Conservation (phyloP, 2,329 filamentous ascomycete species). For the Macrophomina phaseolina region DNA sequence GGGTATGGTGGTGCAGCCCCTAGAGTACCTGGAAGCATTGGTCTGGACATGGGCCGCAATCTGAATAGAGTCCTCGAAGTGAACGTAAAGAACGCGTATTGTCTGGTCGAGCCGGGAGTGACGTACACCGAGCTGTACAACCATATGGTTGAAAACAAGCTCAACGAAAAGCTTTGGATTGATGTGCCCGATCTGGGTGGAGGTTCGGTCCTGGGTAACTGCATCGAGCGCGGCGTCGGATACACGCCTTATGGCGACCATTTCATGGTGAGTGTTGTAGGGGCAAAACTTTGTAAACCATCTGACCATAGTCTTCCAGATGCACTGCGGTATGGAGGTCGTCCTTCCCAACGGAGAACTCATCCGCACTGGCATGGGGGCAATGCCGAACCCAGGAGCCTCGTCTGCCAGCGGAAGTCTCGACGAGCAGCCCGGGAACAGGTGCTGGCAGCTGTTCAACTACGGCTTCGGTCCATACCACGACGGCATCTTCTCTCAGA, state of each 20-base stretch:
- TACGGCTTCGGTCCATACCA: conserved; percentile 46
- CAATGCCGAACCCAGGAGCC: conserved; percentile 36
- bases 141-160: conserved; percentile 45
- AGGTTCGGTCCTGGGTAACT: conserved; percentile 43
- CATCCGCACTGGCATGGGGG: conserved; percentile 51
- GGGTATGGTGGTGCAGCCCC: conserved; percentile 59
- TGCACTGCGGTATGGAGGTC: conserved; percentile 46
- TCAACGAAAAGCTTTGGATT: conserved; percentile 47
- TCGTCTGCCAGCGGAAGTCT: background rate
- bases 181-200: conserved; percentile 46
- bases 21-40: conserved; percentile 52
- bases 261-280: conserved; percentile 48
- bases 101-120: conserved; percentile 55
- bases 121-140: conserved; percentile 54
- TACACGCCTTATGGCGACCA: conserved; percentile 49
- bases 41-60: conserved; percentile 51
- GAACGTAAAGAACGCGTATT: conserved; percentile 47
- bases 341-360: conserved; percentile 50
- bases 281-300: background rate
- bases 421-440: conserved; percentile 31
- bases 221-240: conserved; percentile 42
- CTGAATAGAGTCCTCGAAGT: conserved; percentile 51
- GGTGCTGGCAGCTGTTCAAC: conserved; percentile 42
- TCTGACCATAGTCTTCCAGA: background rate
- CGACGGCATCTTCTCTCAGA: conserved; percentile 46